Conservation (phyloP, 2,329 filamentous ascomycete genomes). For the Shiraia sp. region DNA sequence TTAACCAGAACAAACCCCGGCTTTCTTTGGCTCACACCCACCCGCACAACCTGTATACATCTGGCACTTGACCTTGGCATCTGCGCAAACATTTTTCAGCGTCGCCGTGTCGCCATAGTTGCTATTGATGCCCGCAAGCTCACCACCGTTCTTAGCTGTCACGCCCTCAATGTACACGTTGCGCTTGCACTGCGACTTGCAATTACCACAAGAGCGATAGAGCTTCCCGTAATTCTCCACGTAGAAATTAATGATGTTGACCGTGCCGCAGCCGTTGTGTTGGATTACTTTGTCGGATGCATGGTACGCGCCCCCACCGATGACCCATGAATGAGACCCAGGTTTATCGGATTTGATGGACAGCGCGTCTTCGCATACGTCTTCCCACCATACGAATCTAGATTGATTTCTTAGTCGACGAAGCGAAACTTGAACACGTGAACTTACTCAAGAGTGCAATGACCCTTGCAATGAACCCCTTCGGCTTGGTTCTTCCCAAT, state of each 20-base stretch:
- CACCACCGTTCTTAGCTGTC: slow-evolving; percentile 46
- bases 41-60: slow-evolving; percentile 35
- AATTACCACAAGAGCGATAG: slow-evolving; percentile 52
- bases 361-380: slow-evolving; percentile 46
- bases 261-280: slow-evolving; percentile 46
- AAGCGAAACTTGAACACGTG: neutral
- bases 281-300: slow-evolving; percentile 47
- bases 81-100: slow-evolving; percentile 33
- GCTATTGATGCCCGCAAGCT: slow-evolving; percentile 53
- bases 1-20: slow-evolving; percentile 28
- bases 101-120: slow-evolving; percentile 55
- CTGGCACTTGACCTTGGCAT: slow-evolving; percentile 26
- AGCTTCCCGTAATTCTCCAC: slow-evolving; percentile 43
- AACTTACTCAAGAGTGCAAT: slow-evolving; percentile 49
- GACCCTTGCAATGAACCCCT: slow-evolving; percentile 55
- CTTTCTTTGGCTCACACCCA: slow-evolving; percentile 32
- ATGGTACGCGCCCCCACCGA: slow-evolving; percentile 45
- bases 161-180: slow-evolving; percentile 50
- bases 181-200: slow-evolving; percentile 50
- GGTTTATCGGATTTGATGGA: slow-evolving; percentile 36
- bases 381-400: slow-evolving; percentile 50
- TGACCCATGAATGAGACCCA: slow-evolving; percentile 42
- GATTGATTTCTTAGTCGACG: too few relatives aligned
- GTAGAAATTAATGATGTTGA: slow-evolving; percentile 42
- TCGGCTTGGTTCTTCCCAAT: slow-evolving; percentile 57